Evolutionary conservation across 2,329 filamentous ascomycete genomes (phyloP).

Genomic region (Xylaria arbuscula): DNA sequence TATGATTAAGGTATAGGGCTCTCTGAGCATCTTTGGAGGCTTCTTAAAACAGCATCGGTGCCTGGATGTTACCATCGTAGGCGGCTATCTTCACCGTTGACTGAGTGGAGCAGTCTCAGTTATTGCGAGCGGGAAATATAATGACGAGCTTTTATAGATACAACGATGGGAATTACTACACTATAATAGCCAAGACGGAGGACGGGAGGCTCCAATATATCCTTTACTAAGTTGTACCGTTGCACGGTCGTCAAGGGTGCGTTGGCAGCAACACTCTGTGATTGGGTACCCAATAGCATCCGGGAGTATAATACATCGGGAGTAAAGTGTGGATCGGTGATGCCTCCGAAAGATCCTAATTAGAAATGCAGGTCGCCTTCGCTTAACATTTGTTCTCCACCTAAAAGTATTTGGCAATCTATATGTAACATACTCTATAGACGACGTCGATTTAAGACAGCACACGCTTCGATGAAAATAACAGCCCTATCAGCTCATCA

Average conservation of each 20-base stretch:
- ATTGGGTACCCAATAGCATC: slow-evolving; percentile 28
- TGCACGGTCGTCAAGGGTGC: slow-evolving; percentile 27
- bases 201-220: slow-evolving; percentile 19
- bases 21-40: neutral
- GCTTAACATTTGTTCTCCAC: slow-evolving; percentile 22
- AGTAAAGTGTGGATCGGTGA: slow-evolving; percentile 24
- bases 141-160: neutral
- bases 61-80: slow-evolving; percentile 32
- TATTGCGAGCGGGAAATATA: neutral
- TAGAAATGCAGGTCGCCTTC: slow-evolving; percentile 12
- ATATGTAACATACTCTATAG: neutral
- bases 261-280: slow-evolving; percentile 6
- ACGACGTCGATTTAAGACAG: neutral
- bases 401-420: neutral
- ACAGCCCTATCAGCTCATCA: neutral
- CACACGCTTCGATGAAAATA: neutral
- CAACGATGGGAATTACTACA: slow-evolving; percentile 26
- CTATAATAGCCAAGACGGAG: slow-evolving; percentile 23
- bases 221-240: slow-evolving; percentile 20
- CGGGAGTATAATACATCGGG: slow-evolving; percentile 2
- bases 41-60: neutral
- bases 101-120: slow-evolving; percentile 2
- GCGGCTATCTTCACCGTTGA: slow-evolving; percentile 24
- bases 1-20: neutral
- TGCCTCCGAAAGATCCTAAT: slow-evolving; percentile 30